phyloP scores from a whole-genome alignment of 2,329 filamentous ascomycete genomes.

The Fusarium newnesense region DNA sequence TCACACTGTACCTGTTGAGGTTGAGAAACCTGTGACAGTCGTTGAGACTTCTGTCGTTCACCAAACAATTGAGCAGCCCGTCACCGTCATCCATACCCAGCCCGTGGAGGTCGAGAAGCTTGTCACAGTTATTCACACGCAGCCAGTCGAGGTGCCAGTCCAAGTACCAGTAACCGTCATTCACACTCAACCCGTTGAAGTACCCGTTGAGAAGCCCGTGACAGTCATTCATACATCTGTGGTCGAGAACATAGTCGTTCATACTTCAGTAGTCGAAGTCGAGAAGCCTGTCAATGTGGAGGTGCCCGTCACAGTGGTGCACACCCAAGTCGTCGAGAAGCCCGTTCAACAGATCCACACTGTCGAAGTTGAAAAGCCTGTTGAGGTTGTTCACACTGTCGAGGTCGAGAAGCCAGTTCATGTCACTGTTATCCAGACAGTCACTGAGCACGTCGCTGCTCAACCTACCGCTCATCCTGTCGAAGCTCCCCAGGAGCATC shows the following conservation, averaged over 20 bases:
- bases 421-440: slow-evolving; percentile 13
- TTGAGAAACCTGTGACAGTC: not conserved
- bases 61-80: slow-evolving; percentile 7
- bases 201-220: slow-evolving; percentile 1
- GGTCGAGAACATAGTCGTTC: slow-evolving; percentile 12
- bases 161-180: slow-evolving; percentile 11
- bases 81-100: slow-evolving; percentile 17
- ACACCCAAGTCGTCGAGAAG: not conserved
- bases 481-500: not conserved
- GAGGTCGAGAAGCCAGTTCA: slow-evolving; percentile 18
- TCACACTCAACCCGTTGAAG: not conserved
- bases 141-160: not conserved
- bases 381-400: slow-evolving; percentile 23
- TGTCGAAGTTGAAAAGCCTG: slow-evolving; percentile 12
- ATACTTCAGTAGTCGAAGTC: slow-evolving; percentile 14
- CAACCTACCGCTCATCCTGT: not conserved
- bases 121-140: slow-evolving; percentile 10
- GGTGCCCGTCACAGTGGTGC: slow-evolving; percentile 6
- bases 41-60: slow-evolving; percentile 18
- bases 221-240: slow-evolving; percentile 24
- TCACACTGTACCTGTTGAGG: not conserved
- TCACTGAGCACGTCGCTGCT: not conserved
- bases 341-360: slow-evolving; percentile 6
- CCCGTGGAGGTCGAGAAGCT: not conserved
- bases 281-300: slow-evolving; percentile 16